Evolutionary conservation across 2,329 filamentous ascomycete species (phyloP).

Genomic region (Zalaria sp.): DNA sequence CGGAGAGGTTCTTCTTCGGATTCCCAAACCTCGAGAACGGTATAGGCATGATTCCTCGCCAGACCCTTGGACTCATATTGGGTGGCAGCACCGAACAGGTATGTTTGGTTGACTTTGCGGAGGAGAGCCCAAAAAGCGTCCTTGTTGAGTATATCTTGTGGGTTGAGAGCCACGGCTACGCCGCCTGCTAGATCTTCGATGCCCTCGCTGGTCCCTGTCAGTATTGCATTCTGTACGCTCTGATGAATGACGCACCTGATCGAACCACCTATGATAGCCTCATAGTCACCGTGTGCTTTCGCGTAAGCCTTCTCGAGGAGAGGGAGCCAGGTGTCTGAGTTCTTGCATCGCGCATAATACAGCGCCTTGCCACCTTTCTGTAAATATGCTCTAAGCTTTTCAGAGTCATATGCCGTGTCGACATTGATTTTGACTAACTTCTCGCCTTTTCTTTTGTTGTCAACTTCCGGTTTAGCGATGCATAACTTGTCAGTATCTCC

Average conservation of each 20-base stretch:
- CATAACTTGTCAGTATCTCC: no score
- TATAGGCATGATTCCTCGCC: no score
- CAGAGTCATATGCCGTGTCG: constrained; percentile 43
- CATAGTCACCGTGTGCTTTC: constrained; percentile 71
- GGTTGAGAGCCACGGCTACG: constrained; percentile 31
- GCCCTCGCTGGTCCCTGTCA: constrained; percentile 29
- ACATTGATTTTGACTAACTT: no score
- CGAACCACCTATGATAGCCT: constrained; percentile 61
- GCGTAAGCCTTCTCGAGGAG: constrained; percentile 73
- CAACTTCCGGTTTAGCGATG: no score
- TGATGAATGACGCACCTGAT: constrained; percentile 35
- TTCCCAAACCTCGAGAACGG: constrained; percentile 40
- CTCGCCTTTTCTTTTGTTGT: no score
- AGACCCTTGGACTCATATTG: no score
- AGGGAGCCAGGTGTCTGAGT: constrained; percentile 72
- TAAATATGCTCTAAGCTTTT: constrained; percentile 17
- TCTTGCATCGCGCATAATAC: constrained; percentile 59
- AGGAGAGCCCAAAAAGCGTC: no score
- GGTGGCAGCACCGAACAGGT: no score
- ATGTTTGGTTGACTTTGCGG: no score
- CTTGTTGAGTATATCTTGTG: no score
- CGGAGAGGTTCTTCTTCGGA: constrained; percentile 24
- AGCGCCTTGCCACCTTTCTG: constrained; percentile 64
- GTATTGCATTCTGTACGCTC: neutral
- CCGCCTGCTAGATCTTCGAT: constrained; percentile 43